Evolutionary conservation across 1,284 basidiomycete genomes (phyloP), one percentile per base, ranked within the genome.

Genomic region (Heterobasidion annosum): DNA sequence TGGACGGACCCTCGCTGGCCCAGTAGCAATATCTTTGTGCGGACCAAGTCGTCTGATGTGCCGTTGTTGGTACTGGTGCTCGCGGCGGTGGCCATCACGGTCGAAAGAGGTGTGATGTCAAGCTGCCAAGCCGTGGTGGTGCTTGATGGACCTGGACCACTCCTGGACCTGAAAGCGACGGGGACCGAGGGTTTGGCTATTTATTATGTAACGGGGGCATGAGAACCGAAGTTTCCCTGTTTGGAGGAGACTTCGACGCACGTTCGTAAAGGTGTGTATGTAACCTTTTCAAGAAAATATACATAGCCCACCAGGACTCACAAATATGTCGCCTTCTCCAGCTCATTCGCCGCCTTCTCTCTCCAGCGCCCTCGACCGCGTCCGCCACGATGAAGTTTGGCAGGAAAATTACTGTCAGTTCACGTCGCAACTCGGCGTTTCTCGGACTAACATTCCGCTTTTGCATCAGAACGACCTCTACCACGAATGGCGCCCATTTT

Each of bases 401-500:
- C 35, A 80, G 83, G 59, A 92, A 92, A 68, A 94, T 95, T 63
- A 85, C 82, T 62, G 91, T 91, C 61, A 56, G 83, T 72, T n/a
- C 52, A 8, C 49, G 35, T 51, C 34, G 51, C 42, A 48, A 48
- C 52, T 57, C n/a, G 52, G 12, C 33, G 3, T 19, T 44, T n/a
- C 25, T 33, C 37, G 35, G 45, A 35, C 54, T 50, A 54, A 54
- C 54, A 33, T 46, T 50, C 47, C 40, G 8, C 48, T 8, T 15
- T 15, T 49, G 42, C 4, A 1, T 18, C 64, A 94, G 91, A 85
- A 83, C 57, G 86, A 88, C 63, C 77, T 92, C 50, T 95, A 95
- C 70, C 79, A 80, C 60, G 93, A 93, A 78, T 96, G 93, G 93
- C 79, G 85, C 18, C 88, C 89, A 18, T 90, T 87, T 65, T 97